Base-by-base conservation (phyloP, 805 yeast genomes). In the Millerozyma miso region DNA sequence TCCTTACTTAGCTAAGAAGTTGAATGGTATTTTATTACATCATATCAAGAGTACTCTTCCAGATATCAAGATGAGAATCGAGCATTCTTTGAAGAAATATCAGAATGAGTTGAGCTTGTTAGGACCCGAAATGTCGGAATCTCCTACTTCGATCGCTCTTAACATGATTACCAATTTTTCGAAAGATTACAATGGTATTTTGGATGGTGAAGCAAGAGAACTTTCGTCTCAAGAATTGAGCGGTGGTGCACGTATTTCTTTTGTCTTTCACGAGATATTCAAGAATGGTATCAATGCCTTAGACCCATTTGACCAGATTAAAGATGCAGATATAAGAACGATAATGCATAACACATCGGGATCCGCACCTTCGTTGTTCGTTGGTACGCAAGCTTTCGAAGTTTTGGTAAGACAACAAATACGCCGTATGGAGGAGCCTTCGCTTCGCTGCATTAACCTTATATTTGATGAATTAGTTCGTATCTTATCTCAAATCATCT, bases 171-270 rank as follows among this genome's bases (percentile, higher is more conserved):
- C 98, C 14, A 95, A 86, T 63, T 88, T 93, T 58, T 76, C 91
- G 51, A 88, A 86, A 60, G 98, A 90, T 61, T 93, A 89, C 67
- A 83, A 81, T 47, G 91, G 93, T 13, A 87, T 91, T 34, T 72
- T 93, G 54, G 93, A 87, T 56, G 99, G 99, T 68, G 91, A 88
- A 63, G 84, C 93, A 19, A 86, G 80, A 63, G 99, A 93, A 58
- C 73, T 93, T 51, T 81, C 95, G 6, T 81, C 90, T 7, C 79
- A 83, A 56, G 99, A 93, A 69, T 77, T 93, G 53, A 85, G 96
- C 51, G 99, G 99, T 61, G 99, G 96, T 67, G 99, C 99, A 0
- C 85, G 99, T 76, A 86, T 91, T 48, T 83, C 95, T 23, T 93
- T 89, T 72, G 98, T 91, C 15, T 93, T 91, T 73, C 98, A 91